Evolutionary conservation across 208 protist species (phyloP).

Genomic region (Leishmania mexicana): DNA sequence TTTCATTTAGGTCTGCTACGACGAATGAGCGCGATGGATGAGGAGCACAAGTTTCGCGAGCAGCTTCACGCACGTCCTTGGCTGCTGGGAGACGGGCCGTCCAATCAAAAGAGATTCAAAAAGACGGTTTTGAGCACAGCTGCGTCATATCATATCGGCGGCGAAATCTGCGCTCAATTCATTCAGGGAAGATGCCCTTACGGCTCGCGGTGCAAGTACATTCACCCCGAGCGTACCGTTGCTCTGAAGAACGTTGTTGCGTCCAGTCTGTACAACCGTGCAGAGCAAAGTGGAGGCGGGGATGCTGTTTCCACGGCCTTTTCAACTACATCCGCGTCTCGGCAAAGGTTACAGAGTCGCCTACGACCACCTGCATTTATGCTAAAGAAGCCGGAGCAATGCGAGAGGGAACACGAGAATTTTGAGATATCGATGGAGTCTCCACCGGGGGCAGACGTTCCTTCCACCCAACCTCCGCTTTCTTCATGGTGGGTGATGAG

Average conservation of each 20-base stretch:
- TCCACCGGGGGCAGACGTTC: neutral
- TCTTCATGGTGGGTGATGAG: slow-evolving; percentile 34
- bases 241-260: slow-evolving; percentile 39
- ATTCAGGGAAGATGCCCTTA: slow-evolving; percentile 54
- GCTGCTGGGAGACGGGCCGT: slow-evolving; percentile 34
- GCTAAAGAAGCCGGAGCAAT: slow-evolving; percentile 23
- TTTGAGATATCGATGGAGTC: neutral
- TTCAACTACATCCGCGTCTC: slow-evolving; percentile 31
- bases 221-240: slow-evolving; percentile 49
- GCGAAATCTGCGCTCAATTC: slow-evolving; percentile 52
- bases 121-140: slow-evolving; percentile 30
- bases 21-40: slow-evolving; percentile 74
- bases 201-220: slow-evolving; percentile 59
- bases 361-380: slow-evolving; percentile 45
- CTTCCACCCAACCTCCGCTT: neutral
- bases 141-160: slow-evolving; percentile 39
- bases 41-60: slow-evolving; percentile 68
- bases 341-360: slow-evolving; percentile 42
- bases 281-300: slow-evolving; percentile 11
- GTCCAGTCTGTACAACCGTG: slow-evolving; percentile 26
- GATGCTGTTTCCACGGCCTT: slow-evolving; percentile 23
- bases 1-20: slow-evolving; percentile 78
- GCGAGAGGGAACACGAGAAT: neutral
- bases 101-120: slow-evolving; percentile 24
- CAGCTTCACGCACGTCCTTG: slow-evolving; percentile 63